These are phyloP conservation scores for Beverwykella pulmonaria DNA, from an alignment of 495 filamentous ascomycete genomes.

Conservation along the genomic window DNA sequence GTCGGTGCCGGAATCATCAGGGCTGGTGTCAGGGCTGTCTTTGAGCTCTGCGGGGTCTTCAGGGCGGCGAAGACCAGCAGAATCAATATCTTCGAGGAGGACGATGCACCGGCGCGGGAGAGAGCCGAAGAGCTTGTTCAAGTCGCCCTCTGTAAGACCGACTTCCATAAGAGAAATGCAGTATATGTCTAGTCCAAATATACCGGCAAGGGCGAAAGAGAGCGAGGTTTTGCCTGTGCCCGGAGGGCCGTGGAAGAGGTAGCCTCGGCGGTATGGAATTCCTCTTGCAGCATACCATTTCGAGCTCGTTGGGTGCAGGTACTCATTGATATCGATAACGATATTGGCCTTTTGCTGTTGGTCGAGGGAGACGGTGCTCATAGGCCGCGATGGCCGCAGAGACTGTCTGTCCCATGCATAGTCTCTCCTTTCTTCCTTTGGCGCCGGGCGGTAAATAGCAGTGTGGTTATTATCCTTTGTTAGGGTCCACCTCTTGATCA, in stretches of 20 bases:
- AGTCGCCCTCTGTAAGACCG: slow-evolving; percentile 68
- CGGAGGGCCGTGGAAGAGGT: slow-evolving; percentile 49
- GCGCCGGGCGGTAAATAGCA: slow-evolving; percentile 53
- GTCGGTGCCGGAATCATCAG: slow-evolving; percentile 8
- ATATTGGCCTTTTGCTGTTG: slow-evolving; percentile 70
- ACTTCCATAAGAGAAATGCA: slow-evolving; percentile 67
- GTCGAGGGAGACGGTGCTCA: slow-evolving; percentile 84
- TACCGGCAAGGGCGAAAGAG: slow-evolving; percentile 67
- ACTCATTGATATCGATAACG: slow-evolving; percentile 83
- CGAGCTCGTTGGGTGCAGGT: slow-evolving; percentile 69
- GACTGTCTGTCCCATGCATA: slow-evolving; percentile 65
- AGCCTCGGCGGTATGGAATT: slow-evolving; percentile 49
- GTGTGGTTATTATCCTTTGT: slow-evolving; percentile 50
- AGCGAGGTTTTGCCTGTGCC: slow-evolving; percentile 50
- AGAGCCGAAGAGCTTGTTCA: slow-evolving; percentile 69
- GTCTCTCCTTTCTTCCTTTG: slow-evolving; percentile 46
- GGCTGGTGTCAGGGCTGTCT: slow-evolving; percentile 4
- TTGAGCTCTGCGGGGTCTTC: slow-evolving; percentile 21
- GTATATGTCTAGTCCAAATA: slow-evolving; percentile 71
- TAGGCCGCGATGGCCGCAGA: slow-evolving; percentile 70
- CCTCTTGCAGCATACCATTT: slow-evolving; percentile 77
- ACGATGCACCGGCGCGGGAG: slow-evolving; percentile 71
- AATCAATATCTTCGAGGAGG: slow-evolving; percentile 74
- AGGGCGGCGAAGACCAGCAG: slow-evolving; percentile 66
- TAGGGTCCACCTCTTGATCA: slow-evolving; percentile 51